Base-by-base conservation (phyloP, 2,329 filamentous ascomycete genomes). In the Cytospora paraplurivora region DNA sequence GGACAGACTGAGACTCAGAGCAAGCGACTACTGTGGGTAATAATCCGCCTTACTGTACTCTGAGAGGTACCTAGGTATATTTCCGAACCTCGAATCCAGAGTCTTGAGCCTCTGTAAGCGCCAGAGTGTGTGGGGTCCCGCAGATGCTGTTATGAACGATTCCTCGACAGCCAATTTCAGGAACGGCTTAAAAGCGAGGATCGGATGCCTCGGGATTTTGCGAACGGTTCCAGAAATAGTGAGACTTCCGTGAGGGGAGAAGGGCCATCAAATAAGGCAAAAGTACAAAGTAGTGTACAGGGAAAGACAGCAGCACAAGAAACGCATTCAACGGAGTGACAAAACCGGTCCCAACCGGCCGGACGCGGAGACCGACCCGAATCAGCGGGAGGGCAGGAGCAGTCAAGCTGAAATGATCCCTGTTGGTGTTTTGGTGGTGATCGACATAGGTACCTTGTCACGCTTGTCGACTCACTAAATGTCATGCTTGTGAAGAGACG, bases 321-420 rank as follows among this genome's bases (percentile, higher is more conserved):
- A 35, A 27, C 15, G 17, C 21, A 60, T 12, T 33, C 27, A 27
- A 27, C 27, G 27, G 37, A 37, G 56, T 19, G 15, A 47, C 47
- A 59, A 50, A 44, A 11, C 47, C 57, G 58, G 58, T 35, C 49
- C 58, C 50, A 54, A 44, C 41, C 38, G 58, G 38, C 50, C 50
- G 58, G 58, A 49, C 11, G 49, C 37, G 57, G 57, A 60, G 57
- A 27, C 53, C 19, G 27, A 47, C 50, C 50, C 5, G 11, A 44
- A 27, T 2, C 2, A 27, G 4, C 27, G 27, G 27, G 27, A 27
- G 4, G 27, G 27, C 27, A 27, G 27, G 27, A 27, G n/a, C n/a
- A n/a, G n/a, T n/a, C n/a, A n/a, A n/a, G n/a, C n/a, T n/a, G n/a
- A n/a, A n/a, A n/a, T n/a, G n/a, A n/a, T n/a, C n/a, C n/a, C n/a